A percentile compares a stretch with the other conserved stretches of the same genome.
These are phyloP conservation scores for Fusarium sp. DNA, from an alignment of 2,329 filamentous ascomycete species.

Conservation along the genomic window DNA sequence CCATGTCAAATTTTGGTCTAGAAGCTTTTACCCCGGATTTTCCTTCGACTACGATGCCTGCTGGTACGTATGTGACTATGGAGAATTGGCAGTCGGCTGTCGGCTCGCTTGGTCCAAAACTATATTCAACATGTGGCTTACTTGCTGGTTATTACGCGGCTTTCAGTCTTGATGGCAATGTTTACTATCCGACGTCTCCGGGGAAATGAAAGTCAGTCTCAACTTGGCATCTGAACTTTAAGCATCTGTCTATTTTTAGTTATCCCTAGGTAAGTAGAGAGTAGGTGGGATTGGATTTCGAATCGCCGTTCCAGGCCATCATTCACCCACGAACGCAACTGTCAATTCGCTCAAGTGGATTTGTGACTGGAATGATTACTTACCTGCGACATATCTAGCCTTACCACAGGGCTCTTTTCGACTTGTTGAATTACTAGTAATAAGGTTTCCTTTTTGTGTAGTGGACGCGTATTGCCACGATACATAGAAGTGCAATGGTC, in stretches of 20 bases:
- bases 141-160: not conserved
- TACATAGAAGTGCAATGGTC: too few relatives aligned
- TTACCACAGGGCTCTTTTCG: too few relatives aligned
- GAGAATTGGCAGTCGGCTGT: not conserved
- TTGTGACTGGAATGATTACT: too few relatives aligned
- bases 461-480: too few relatives aligned
- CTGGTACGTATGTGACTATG: not conserved
- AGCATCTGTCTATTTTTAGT: constrained; percentile 4
- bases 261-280: not conserved
- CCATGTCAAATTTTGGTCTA: not conserved
- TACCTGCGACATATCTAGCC: too few relatives aligned
- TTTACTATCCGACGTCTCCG: not conserved
- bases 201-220: not conserved
- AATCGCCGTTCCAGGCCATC: not conserved
- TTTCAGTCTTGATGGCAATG: constrained; percentile 1
- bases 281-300: not conserved
- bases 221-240: not conserved
- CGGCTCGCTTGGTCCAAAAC: not conserved
- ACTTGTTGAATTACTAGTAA: too few relatives aligned
- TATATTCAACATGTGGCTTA: not conserved
- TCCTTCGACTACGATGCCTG: not conserved
- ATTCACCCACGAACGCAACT: too few relatives aligned
- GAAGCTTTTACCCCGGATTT: constrained; percentile 5
- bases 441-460: too few relatives aligned
- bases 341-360: too few relatives aligned